Conservation (phyloP, 495 filamentous ascomycete species). For the Aspergillus indologenus region DNA sequence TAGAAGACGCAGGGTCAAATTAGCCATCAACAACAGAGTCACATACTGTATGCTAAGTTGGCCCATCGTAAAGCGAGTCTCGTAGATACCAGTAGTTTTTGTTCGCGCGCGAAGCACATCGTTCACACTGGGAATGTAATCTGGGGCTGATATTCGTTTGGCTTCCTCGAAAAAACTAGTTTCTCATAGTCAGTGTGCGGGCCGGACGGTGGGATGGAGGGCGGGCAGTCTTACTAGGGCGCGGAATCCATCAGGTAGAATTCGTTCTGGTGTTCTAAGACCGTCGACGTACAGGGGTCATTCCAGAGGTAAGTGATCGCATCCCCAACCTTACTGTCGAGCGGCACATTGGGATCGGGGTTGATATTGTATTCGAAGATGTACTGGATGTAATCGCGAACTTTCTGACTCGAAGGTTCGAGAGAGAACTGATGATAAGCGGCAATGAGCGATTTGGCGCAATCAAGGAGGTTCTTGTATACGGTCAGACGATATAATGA, state of each 20-base stretch:
- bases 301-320: slow-evolving; percentile 87
- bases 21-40: neutral
- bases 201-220: neutral
- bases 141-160: slow-evolving; percentile 72
- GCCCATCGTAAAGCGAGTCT: slow-evolving; percentile 96
- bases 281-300: slow-evolving; percentile 75
- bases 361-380: slow-evolving; percentile 86
- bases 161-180: slow-evolving; percentile 93
- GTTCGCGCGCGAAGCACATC: slow-evolving; percentile 94
- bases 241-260: slow-evolving; percentile 99
- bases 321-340: slow-evolving; percentile 74
- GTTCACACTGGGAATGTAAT: slow-evolving; percentile 87
- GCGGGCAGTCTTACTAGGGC: slow-evolving; percentile 71
- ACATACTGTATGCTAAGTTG: slow-evolving; percentile 97
- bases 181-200: slow-evolving; percentile 22
- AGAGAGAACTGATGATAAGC: slow-evolving; percentile 88
- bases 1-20: neutral
- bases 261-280: slow-evolving; percentile 93
- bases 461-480: slow-evolving; percentile 97
- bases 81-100: slow-evolving; percentile 99
- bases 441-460: slow-evolving; percentile 84
- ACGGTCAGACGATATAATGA: slow-evolving; percentile 90
- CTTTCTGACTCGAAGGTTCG: slow-evolving; percentile 65
- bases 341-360: slow-evolving; percentile 75
- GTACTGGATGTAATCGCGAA: slow-evolving; percentile 71